Base-by-base conservation (phyloP, 2,329 filamentous ascomycete genomes). In the Magnaporthiopsis poae region DNA sequence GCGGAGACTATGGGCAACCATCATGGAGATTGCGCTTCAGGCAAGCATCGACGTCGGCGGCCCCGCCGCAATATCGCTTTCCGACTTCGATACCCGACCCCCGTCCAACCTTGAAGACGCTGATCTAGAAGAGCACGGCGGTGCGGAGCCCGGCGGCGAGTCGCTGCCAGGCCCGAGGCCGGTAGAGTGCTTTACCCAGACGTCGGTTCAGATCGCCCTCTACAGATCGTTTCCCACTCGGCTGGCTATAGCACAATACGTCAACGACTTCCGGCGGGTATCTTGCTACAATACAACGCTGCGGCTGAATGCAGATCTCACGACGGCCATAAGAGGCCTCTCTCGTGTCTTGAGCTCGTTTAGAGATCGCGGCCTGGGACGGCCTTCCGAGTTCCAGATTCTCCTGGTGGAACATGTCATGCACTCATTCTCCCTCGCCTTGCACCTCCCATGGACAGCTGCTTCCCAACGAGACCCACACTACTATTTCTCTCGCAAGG, bases 401-500 rank as follows among this genome's bases (percentile, higher is more conserved):
- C 76, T 77, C 0, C 68, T 81, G 8, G 75, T 76, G 0, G 80
- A 82, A 67, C 73, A 80, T 64, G 72, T 79, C 66, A 73, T 80
- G 2, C 80, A 82, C 65, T 80, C 80, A 29, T 81, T 78, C 68
- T 80, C 82, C 70, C 76, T 87, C 15, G 78, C 80, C 0, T 78
- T 88, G 0, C 85, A 88, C 68, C 81, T 83, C 56, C 80, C 80
- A 0, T 80, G 81, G 73, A 76, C 83, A 33, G 72, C 74, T 7
- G 75, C 77, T 18, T 80, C 82, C 0, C 75, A 79, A 15, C 73
- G 77, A 1, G 77, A 84, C 59, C 80, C 81, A 0, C 76, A 77
- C 1, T 84, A 80, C 68, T 83, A 83, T 72, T 85, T 82, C 72
- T 84, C 82, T 0, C 78, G 81, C 27, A 83, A 84, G 67, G 78